Evolutionary conservation across 257 asterid species (phyloP).

Genomic region (Solanum appendiculatum): DNA sequence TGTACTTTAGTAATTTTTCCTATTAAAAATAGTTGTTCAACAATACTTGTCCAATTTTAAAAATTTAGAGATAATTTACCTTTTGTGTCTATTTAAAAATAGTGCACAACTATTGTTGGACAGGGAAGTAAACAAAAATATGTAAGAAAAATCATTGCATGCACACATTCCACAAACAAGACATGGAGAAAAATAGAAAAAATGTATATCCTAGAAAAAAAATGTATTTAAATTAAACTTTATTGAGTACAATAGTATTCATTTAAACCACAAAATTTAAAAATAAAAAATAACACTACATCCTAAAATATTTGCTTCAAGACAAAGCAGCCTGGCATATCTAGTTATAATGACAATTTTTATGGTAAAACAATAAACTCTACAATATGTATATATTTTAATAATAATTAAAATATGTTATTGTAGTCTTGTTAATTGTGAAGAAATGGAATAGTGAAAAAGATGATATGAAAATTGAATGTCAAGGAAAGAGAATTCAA

Average conservation of each 20-base stretch:
- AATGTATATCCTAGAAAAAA: background rate
- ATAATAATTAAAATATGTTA: too few species aligned
- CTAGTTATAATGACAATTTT: background rate
- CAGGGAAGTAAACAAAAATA: background rate
- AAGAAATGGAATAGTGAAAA: background rate
- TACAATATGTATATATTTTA: background rate
- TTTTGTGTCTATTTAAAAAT: too few species aligned
- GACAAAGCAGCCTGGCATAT: background rate
- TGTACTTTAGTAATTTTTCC: too few species aligned
- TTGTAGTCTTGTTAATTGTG: background rate
- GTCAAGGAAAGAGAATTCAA: background rate
- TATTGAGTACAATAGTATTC: background rate
- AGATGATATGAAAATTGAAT: background rate
- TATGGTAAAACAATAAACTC: background rate
- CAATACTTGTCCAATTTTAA: too few species aligned
- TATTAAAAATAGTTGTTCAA: too few species aligned
- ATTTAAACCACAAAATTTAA: background rate
- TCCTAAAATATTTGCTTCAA: background rate
- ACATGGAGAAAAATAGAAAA: background rate
- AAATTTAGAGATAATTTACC: too few species aligned
- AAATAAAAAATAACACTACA: background rate
- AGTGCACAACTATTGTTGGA: too few species aligned
- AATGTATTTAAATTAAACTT: background rate
- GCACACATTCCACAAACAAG: background rate
- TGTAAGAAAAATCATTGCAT: background rate